Base-by-base conservation (phyloP, 1,284 basidiomycete genomes). In the Ceratobasidium sp. region DNA sequence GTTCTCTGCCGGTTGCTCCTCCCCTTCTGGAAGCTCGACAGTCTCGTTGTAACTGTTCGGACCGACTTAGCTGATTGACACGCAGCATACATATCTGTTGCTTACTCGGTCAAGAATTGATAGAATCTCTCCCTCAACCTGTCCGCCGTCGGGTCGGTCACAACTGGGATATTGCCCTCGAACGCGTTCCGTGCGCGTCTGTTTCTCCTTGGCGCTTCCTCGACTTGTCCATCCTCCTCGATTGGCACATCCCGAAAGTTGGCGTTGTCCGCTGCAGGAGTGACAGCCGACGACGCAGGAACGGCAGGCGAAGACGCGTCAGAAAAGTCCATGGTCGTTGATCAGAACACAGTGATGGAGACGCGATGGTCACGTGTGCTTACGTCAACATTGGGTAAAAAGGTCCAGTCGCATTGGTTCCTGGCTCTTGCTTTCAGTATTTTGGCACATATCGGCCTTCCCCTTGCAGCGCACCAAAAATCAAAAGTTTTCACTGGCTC, bases 1-100 rank as follows among this genome's bases (percentile, higher is more conserved):
- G 61, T 89, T 84, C 78, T 92, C 89, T n/a, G 26, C 12, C 1
- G 52, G 53, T 10, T 85, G 87, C 23, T 89, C 86, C 0, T 83
- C 82, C 1, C 83, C 83, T 45, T 87, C 86, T 23, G 86, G 86
- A 1, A 58, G 45, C 43, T 70, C 67, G 4, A 59, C 72, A 72
- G 74, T 74, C 53, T 74, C 70, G 30, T 60, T 67, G 71, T 72
- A 73, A 43, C 72, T 72, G 39, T 14, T 14, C 28, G 26, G n/a
- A 28, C 58, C 45, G 55, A 50, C 16, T 23, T 3, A 1, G 2
- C 43, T 9, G 18, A 14, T 32, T 23, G 14, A 3, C 26, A 9
- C 2, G 16, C 23, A 10, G 48, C 12, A 5, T 2, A 18, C 2
- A 8, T 26, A 41, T 45, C 10, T n/a, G 18, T 4, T 4, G 59